Base-by-base conservation (phyloP, 192 early-diverging fungal species). In the Pecoramyces ruminantium region DNA sequence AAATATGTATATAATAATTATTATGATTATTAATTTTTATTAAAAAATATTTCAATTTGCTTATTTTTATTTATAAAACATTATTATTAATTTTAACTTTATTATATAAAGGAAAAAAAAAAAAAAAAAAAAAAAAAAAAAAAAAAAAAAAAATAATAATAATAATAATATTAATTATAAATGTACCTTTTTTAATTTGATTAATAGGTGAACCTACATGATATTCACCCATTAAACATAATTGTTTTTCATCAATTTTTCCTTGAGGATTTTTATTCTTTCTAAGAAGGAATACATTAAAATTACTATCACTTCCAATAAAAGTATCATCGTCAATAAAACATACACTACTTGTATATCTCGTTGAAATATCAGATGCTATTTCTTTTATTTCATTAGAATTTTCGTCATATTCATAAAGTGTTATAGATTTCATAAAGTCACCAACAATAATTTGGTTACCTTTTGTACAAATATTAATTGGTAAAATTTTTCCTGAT, bases 391-490 rank as follows among this genome's bases (percentile, higher is more conserved):
- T 51, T 51, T 51, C 42, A 51, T 51, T 51, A 2, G 15, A 2
- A 0, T 21, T 21, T 21, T 51, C 42, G 6, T 51, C 42, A 51
- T 51, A 51, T 51, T 51, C 42, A 21, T 51, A 51, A 21, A 95
- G 77, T 12, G 91, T 87, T 13, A 92, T 90, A 0, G 94, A 96
- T 58, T 92, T 88, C 87, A 97, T 90, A 58, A 97, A 29, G 84
- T 98, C 97, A 27, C 93, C 96, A 17, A 95, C 93, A 1, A 93
- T 80, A 29, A 97, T 83, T 29, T 88, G 88, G 79, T 96, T 91
- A 28, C 92, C 94, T 15, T 82, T 82, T 6, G 87, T 86, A 4
- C 91, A 87, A 38, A 96, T 29, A 25, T 84, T 86, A 12, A 94
- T 78, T 6, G 88, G 84, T 12, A 92, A 38, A 12, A 92, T 89